phyloP scores from a whole-genome alignment of 2,329 filamentous ascomycete genomes.

The Lasiodiplodia sp. region DNA sequence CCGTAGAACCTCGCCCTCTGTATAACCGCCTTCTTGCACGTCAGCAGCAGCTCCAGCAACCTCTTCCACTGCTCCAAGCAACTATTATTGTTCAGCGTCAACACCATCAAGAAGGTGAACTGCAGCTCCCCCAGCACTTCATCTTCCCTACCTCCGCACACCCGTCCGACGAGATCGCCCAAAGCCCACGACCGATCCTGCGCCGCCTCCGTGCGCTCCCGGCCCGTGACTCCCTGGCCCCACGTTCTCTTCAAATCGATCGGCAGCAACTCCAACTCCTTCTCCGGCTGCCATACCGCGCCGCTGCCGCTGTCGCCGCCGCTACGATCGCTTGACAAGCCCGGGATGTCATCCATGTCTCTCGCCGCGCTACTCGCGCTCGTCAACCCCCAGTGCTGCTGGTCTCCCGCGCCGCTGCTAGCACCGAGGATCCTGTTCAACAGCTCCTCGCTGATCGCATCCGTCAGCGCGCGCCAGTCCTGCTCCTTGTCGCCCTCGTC shows the following conservation, averaged over 20 bases:
- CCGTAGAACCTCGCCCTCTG: slow-evolving; percentile 60
- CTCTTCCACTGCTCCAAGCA: slow-evolving; percentile 72
- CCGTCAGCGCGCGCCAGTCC: slow-evolving; percentile 63
- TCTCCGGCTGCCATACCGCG: slow-evolving; percentile 39
- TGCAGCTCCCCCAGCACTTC: slow-evolving; percentile 65
- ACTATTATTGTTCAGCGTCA: slow-evolving; percentile 71
- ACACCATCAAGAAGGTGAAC: slow-evolving; percentile 67
- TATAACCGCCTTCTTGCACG: slow-evolving; percentile 60
- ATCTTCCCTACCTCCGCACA: slow-evolving; percentile 44
- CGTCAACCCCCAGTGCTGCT: slow-evolving; percentile 62
- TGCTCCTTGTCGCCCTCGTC: slow-evolving; percentile 51
- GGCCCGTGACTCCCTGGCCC: slow-evolving; percentile 66
- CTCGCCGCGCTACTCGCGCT: slow-evolving; percentile 63
- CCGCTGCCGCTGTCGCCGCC: slow-evolving; percentile 14
- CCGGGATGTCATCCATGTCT: slow-evolving; percentile 67
- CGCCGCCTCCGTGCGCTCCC: slow-evolving; percentile 68
- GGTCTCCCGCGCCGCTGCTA: slow-evolving; percentile 42
- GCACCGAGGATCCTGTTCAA: slow-evolving; percentile 59
- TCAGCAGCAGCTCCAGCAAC: slow-evolving; percentile 63
- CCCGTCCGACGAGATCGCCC: slow-evolving; percentile 57
- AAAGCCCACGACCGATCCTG: slow-evolving; percentile 69
- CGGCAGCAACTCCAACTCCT: slow-evolving; percentile 61
- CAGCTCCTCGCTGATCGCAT: slow-evolving; percentile 56
- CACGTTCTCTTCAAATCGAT: slow-evolving; percentile 69
- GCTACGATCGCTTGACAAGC: slow-evolving; percentile 50